A percentile compares a stretch with the other conserved stretches of the same genome.
phyloP scores from a whole-genome alignment of 192 early-diverging fungal genomes.

The Kickxella alabastrina region DNA sequence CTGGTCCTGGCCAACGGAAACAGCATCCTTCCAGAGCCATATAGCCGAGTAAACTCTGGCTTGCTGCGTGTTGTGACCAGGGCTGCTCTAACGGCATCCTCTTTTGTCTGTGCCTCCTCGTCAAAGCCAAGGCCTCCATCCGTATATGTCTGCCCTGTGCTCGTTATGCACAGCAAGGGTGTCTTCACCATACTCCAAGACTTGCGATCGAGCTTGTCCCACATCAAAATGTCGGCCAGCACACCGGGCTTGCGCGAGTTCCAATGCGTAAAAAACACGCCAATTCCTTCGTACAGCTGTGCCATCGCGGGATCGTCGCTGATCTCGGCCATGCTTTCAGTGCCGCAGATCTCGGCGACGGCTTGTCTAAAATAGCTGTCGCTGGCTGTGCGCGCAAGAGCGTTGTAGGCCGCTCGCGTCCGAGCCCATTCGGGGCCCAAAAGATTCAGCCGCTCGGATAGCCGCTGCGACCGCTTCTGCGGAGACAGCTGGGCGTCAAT shows the following conservation, averaged over 20 bases:
- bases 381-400: conserved; percentile 31
- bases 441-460: conserved; percentile 15
- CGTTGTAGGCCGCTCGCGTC: conserved; percentile 48
- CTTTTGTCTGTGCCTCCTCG: conserved; percentile 12
- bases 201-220: conserved; percentile 30
- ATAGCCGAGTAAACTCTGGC: conserved; percentile 34
- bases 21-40: conserved; percentile 32
- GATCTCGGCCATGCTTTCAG: conserved; percentile 33
- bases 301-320: conserved; percentile 40
- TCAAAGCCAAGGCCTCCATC: neutral
- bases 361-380: conserved; percentile 36
- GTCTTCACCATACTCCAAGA: conserved; percentile 33
- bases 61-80: conserved; percentile 25
- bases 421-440: conserved; percentile 49
- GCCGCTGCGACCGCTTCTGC: conserved; percentile 8
- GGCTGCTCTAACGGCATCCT: conserved; percentile 31
- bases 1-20: conserved; percentile 32
- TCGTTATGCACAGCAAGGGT: conserved; percentile 35
- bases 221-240: conserved; percentile 29
- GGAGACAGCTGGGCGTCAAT: conserved; percentile 34
- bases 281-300: conserved; percentile 45
- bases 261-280: conserved; percentile 49
- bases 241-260: conserved; percentile 35
- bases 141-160: conserved; percentile 5
- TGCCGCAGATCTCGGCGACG: conserved; percentile 37